Conservation (phyloP, 2,329 filamentous ascomycete species). For the Alternaria dauci region DNA sequence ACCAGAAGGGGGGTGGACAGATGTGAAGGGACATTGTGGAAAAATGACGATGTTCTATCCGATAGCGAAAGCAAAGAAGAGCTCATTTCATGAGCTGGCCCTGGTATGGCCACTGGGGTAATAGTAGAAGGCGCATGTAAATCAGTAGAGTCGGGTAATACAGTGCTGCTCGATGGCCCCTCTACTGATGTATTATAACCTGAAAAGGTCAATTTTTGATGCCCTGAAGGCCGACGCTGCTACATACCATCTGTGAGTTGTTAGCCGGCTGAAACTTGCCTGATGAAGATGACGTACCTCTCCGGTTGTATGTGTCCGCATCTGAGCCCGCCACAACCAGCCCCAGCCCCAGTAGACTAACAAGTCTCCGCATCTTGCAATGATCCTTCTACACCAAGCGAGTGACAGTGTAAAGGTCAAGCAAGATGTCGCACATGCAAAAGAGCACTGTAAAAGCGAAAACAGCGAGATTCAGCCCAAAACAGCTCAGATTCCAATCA, state of each 20-base stretch:
- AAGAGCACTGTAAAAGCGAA: conserved; percentile 6
- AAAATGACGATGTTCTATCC: background rate
- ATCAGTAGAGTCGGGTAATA: background rate
- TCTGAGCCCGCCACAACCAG: conserved; percentile 27
- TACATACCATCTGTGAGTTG: conserved; percentile 30
- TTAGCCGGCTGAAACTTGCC: conserved; percentile 11
- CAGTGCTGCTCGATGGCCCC: background rate
- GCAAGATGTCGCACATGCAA: conserved; percentile 17
- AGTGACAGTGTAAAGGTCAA: conserved; percentile 30
- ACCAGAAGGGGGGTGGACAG: background rate
- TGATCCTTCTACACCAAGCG: conserved; percentile 26
- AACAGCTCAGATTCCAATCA: conserved; percentile 8
- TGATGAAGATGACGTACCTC: conserved; percentile 27
- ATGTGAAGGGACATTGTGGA: background rate
- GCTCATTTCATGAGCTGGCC: background rate
- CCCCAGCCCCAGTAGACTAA: conserved; percentile 26
- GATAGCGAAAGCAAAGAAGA: background rate
- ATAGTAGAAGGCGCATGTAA: conserved; percentile 4
- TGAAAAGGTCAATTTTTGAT: conserved; percentile 4
- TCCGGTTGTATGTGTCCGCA: conserved; percentile 17
- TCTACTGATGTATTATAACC: conserved; percentile 1
- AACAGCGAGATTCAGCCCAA: conserved; percentile 14
- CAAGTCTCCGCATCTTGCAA: conserved; percentile 34
- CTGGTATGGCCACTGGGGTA: background rate
- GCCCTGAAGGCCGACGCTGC: background rate